phyloP scores from a whole-genome alignment of 441 rosid species.

The Arabidopsis hybrid region DNA sequence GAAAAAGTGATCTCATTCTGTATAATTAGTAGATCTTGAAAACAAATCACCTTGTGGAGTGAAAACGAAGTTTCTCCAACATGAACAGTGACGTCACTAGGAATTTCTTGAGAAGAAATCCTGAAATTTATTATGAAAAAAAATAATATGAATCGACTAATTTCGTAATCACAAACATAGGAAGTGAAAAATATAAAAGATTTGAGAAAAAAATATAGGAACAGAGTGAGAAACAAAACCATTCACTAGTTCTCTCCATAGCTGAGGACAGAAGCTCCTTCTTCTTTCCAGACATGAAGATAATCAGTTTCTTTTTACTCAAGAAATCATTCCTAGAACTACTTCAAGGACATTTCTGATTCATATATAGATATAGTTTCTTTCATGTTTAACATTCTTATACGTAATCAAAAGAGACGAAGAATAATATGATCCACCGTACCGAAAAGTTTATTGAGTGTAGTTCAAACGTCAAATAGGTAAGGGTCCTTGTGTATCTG shows the following conservation, averaged over 20 bases:
- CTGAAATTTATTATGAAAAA: slow-evolving; percentile 48
- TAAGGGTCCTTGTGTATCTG: slow-evolving; percentile 24
- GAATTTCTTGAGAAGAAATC: slow-evolving; percentile 89
- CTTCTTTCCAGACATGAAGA: slow-evolving; percentile 61
- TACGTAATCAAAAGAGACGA: slow-evolving; percentile 26
- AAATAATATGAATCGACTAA: background rate
- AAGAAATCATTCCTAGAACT: slow-evolving; percentile 33
- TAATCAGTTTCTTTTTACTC: slow-evolving; percentile 34
- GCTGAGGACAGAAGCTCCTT: slow-evolving; percentile 80
- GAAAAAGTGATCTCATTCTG: slow-evolving; percentile 4
- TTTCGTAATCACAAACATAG: background rate
- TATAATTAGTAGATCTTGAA: background rate
- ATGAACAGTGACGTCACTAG: slow-evolving; percentile 75
- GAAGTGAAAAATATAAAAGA: background rate
- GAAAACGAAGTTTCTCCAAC: slow-evolving; percentile 76
- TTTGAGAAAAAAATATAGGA: background rate
- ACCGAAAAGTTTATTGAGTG: slow-evolving; percentile 18
- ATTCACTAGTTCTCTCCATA: slow-evolving; percentile 95
- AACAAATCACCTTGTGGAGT: slow-evolving; percentile 70
- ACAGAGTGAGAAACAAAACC: slow-evolving; percentile 60
- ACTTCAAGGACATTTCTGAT: slow-evolving; percentile 8
- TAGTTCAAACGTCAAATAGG: slow-evolving; percentile 23
- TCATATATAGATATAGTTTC: background rate
- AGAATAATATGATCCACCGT: slow-evolving; percentile 23
- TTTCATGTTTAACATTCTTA: slow-evolving; percentile 12